Percentiles rank a stretch among this genome's conserved stretches.
Evolutionary conservation across 169 alveolate genomes (phyloP).

Genomic region (Eimeria maxima): DNA sequence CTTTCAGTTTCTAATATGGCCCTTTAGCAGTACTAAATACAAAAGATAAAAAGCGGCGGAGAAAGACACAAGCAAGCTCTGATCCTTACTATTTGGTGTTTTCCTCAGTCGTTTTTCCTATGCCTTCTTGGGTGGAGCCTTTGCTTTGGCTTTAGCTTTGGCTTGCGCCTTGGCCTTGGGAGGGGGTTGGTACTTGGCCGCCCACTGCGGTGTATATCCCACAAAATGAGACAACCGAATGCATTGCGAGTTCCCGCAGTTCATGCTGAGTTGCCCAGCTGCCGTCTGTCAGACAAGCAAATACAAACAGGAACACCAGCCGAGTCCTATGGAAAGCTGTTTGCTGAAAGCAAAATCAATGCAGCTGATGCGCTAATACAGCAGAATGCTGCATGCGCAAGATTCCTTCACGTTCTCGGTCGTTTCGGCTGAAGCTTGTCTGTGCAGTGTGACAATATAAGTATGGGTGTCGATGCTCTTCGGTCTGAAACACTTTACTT

Average conservation of each 20-base stretch:
- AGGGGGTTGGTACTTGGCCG: slow-evolving; percentile 43
- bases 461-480: too few relatives aligned
- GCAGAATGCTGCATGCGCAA: not conserved
- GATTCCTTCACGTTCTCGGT: too few relatives aligned
- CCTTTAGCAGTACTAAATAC: too few relatives aligned
- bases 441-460: too few relatives aligned
- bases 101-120: not conserved
- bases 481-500: too few relatives aligned
- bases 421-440: too few relatives aligned
- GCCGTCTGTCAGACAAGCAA: slow-evolving; percentile 37
- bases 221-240: slow-evolving; percentile 78
- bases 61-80: too few relatives aligned
- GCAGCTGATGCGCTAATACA: not conserved
- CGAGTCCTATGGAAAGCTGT: too few relatives aligned
- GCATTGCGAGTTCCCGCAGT: slow-evolving; percentile 78
- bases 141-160: slow-evolving; percentile 12
- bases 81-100: not conserved
- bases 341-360: too few relatives aligned
- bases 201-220: slow-evolving; percentile 74
- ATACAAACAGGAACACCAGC: not conserved
- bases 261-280: slow-evolving; percentile 52
- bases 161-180: slow-evolving; percentile 21
- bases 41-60: not conserved
- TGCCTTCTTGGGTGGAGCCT: slow-evolving; percentile 2
- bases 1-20: too few relatives aligned